A percentile compares a stretch with the other conserved stretches of the same genome.
phyloP scores from a whole-genome alignment of 1,139 yeast genomes.

The Kazachstania sp. region DNA sequence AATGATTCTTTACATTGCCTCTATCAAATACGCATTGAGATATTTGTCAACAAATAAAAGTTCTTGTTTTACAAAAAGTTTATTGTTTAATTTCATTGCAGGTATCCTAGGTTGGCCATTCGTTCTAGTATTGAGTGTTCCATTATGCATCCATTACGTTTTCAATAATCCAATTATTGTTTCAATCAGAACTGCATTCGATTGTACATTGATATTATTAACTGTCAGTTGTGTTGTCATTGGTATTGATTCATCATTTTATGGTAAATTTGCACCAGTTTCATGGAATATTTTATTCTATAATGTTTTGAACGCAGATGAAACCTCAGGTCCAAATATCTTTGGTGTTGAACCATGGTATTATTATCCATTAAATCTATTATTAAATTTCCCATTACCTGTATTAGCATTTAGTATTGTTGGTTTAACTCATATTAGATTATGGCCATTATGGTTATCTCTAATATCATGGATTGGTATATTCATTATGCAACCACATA shows the following conservation, averaged over 20 bases:
- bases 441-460: constrained; percentile 36
- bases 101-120: constrained; percentile 93
- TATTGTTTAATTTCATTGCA: constrained; percentile 48
- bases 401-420: constrained; percentile 25
- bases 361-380: constrained; percentile 61
- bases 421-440: constrained; percentile 23
- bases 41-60: constrained; percentile 22
- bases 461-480: constrained; percentile 57
- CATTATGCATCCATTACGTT: constrained; percentile 38
- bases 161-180: constrained; percentile 23
- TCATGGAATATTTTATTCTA: constrained; percentile 78
- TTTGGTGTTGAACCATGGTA: constrained; percentile 83
- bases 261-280: constrained; percentile 55
- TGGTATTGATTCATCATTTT: constrained; percentile 56
- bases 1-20: constrained; percentile 56
- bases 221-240: constrained; percentile 34
- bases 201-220: constrained; percentile 29
- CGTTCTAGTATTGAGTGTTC: constrained; percentile 55
- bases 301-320: constrained; percentile 68
- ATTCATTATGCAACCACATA: constrained; percentile 74
- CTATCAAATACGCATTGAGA: constrained; percentile 31
- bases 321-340: constrained; percentile 74
- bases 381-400: constrained; percentile 58
- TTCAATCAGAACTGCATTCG: constrained; percentile 29
- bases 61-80: constrained; percentile 28